Evolutionary conservation across 2,329 filamentous ascomycete species (phyloP), one percentile per base, ranked within the genome.

Genomic region (Nemania abortiva): DNA sequence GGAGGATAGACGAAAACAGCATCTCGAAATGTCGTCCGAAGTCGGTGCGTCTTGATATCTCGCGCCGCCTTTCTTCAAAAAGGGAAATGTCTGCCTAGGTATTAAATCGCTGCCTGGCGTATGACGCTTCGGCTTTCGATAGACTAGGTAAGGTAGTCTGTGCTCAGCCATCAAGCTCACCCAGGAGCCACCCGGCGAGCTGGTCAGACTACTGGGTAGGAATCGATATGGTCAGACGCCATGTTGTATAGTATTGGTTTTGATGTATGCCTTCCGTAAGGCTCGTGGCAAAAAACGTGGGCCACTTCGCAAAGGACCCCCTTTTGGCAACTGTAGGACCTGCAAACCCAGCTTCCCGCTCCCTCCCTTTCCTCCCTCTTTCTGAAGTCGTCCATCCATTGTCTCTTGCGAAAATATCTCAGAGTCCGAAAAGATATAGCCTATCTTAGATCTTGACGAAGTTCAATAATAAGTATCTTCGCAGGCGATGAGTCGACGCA

Each of bases 31-130:
- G 5, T 49, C 39, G 24, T 22, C 22, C 27, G 34, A 29, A 34
- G 24, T 34, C 50, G 56, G 47, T 27, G 20, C n/a, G 15, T 37
- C 61, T 24, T 24, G 47, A 54, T 45, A 58, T n/a, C 42, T 22
- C 15, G 34, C 50, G 29, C 18, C 53, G 13, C 6, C 37, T 34
- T 24, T 54, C 55, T 18, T 59, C 11, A 2, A 49, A 39, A 22
- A 24, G n/a, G 42, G 22, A 29, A 29, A 42, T 11, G 15, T 11
- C n/a, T 27, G 52, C 47, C 13, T 31, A 57, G 20, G 24, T 45
- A 34, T 5, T n/a, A 37, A 53, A 10, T 65, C 64, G 59, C 15
- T 68, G 68, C 68, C 65, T 68, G 60, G 31, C 18, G 5, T 29
- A 6, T 13, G 42, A 61, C 52, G 22, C 24, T 50, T 31, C 13